phyloP scores from a whole-genome alignment of 2,329 filamentous ascomycete species.

The Fusarium sp. region DNA sequence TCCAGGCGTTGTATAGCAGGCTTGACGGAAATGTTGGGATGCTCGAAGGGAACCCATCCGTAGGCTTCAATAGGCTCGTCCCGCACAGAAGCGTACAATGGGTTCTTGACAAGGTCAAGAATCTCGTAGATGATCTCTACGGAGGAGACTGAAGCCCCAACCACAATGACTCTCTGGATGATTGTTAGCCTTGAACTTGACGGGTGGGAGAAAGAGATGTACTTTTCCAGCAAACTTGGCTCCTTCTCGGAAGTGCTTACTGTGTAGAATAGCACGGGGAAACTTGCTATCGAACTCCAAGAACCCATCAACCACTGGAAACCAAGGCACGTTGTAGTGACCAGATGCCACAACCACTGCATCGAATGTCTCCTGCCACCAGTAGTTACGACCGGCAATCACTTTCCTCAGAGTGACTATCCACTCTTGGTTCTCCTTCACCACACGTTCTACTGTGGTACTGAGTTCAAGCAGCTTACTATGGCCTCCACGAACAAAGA shows the following conservation, averaged over 20 bases:
- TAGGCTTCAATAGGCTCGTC: constrained; percentile 20
- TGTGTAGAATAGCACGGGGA: constrained; percentile 17
- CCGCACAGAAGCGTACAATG: constrained; percentile 24
- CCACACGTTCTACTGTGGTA: constrained; percentile 16
- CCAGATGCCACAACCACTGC: constrained; percentile 31
- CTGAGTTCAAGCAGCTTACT: constrained; percentile 22
- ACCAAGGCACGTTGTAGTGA: constrained; percentile 37
- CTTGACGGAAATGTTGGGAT: constrained; percentile 32
- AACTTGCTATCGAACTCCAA: constrained; percentile 17
- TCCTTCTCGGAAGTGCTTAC: constrained; percentile 27
- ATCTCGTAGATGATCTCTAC: constrained; percentile 32
- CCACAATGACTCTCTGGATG: constrained; percentile 26
- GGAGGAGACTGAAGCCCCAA: constrained; percentile 33
- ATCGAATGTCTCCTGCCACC: constrained; percentile 35
- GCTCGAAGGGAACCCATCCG: constrained; percentile 32
- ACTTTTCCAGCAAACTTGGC: constrained; percentile 21
- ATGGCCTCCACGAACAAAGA: constrained; percentile 14
- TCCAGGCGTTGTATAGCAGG: constrained; percentile 22
- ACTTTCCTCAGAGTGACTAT: constrained; percentile 26
- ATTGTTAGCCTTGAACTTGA: neutral
- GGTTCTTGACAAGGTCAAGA: constrained; percentile 1
- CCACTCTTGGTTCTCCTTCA: constrained; percentile 24
- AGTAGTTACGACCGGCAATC: constrained; percentile 23
- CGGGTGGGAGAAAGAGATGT: accelerated
- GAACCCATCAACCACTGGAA: constrained; percentile 23